These are phyloP conservation scores for Tuber aestivum DNA, from an alignment of 495 filamentous ascomycete genomes.

Conservation along the genomic window DNA sequence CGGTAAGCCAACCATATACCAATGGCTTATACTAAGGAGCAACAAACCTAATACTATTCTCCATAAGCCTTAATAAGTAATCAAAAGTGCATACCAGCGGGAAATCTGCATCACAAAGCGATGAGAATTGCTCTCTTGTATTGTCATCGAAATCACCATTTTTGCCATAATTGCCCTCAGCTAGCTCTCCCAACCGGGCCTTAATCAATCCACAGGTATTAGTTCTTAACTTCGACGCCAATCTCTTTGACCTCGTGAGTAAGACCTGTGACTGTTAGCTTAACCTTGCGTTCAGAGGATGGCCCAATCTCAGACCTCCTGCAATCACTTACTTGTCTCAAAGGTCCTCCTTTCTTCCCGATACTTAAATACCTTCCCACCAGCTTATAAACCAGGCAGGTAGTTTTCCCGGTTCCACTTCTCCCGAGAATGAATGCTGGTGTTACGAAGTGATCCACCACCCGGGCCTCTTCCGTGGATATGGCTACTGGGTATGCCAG, in stretches of 20 bases:
- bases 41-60: constrained; percentile 39
- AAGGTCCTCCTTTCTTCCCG: constrained; percentile 8
- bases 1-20: not conserved
- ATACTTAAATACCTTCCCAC: constrained; percentile 27
- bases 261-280: constrained; percentile 40
- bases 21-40: not conserved
- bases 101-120: constrained; percentile 41
- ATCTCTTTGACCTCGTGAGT: constrained; percentile 45
- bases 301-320: too few relatives aligned
- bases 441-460: constrained; percentile 44
- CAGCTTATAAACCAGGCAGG: constrained; percentile 47
- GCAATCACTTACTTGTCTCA: constrained; percentile 42
- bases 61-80: constrained; percentile 43
- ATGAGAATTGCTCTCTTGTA: constrained; percentile 9
- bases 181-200: constrained; percentile 1
- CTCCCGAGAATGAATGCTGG: constrained; percentile 41
- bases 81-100: constrained; percentile 48
- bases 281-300: not conserved
- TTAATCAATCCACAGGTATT: constrained; percentile 44
- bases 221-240: constrained; percentile 43
- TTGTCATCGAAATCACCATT: constrained; percentile 10
- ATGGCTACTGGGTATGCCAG: constrained; percentile 47
- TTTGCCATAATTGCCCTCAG: not conserved
- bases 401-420: constrained; percentile 45
- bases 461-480: constrained; percentile 42